These are phyloP conservation scores for Globisporangium sylvaticum DNA, from an alignment of 352 stramenopile species.

Conservation along the genomic window DNA sequence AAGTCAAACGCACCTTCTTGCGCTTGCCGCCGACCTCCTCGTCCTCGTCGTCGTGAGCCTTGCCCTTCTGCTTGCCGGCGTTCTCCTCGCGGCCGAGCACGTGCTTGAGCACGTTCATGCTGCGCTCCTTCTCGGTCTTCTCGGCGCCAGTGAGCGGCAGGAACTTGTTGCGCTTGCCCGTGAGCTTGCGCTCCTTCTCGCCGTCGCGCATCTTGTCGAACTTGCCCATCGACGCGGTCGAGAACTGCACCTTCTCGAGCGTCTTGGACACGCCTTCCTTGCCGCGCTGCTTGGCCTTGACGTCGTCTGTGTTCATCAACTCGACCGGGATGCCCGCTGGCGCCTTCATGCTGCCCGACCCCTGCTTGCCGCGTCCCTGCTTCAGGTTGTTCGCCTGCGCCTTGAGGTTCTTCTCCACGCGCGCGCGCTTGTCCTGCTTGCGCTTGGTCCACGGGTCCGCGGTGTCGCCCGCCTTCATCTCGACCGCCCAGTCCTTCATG, in stretches of 20 bases:
- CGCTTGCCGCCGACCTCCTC: slow-evolving; percentile 45
- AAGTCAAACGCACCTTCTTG: slow-evolving; percentile 40
- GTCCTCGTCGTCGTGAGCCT: slow-evolving; percentile 47
- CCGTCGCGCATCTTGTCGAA: slow-evolving; percentile 93
- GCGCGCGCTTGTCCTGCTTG: slow-evolving; percentile 89
- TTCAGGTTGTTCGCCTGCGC: slow-evolving; percentile 79
- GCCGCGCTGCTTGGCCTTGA: slow-evolving; percentile 80
- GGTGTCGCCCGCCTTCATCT: slow-evolving; percentile 91
- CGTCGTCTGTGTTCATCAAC: slow-evolving; percentile 69
- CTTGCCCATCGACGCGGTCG: slow-evolving; percentile 92
- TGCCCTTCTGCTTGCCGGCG: slow-evolving; percentile 69
- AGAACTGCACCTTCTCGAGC: slow-evolving; percentile 89
- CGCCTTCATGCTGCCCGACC: slow-evolving; percentile 33
- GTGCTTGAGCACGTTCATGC: slow-evolving; percentile 72
- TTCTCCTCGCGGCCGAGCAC: slow-evolving; percentile 78
- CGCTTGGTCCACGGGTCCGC: slow-evolving; percentile 93
- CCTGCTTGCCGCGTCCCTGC: slow-evolving; percentile 60
- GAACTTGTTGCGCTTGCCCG: slow-evolving; percentile 84
- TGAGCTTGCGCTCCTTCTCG: slow-evolving; percentile 88
- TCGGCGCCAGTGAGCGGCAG: slow-evolving; percentile 67
- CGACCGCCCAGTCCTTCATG: slow-evolving; percentile 92
- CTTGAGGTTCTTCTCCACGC: slow-evolving; percentile 92
- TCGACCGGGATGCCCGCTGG: slow-evolving; percentile 90
- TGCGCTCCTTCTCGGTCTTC: slow-evolving; percentile 75
- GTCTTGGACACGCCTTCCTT: slow-evolving; percentile 88